phyloP scores from a whole-genome alignment of 1,284 basidiomycete genomes.

The Cryptococcus amylolentus region DNA sequence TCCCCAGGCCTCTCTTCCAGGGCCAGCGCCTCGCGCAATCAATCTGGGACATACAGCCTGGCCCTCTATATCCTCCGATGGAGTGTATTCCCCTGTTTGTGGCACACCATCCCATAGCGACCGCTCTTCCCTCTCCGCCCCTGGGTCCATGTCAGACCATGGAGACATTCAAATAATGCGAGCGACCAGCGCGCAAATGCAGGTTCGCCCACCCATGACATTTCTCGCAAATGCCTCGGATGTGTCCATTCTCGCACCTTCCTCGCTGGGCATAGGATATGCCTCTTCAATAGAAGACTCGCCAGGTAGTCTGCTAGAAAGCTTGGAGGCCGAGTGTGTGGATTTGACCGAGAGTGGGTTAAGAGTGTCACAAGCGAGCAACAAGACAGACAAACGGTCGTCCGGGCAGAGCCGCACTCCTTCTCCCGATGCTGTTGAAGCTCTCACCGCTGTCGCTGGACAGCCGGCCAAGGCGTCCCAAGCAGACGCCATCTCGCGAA shows the following conservation, averaged over 20 bases:
- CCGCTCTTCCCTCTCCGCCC: background rate
- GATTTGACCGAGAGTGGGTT: slow-evolving; percentile 20
- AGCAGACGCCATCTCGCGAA: slow-evolving; percentile 1
- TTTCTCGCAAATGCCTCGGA: slow-evolving; percentile 5
- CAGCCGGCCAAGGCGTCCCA: background rate
- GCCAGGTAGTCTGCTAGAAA: slow-evolving; percentile 20
- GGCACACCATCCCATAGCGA: background rate
- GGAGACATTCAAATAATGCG: slow-evolving; percentile 2
- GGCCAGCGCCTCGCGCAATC: slow-evolving; percentile 11
- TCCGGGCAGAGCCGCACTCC: background rate
- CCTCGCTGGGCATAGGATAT: slow-evolving; percentile 16
- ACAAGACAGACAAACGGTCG: background rate
- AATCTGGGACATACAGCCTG: slow-evolving; percentile 20
- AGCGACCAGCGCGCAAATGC: background rate
- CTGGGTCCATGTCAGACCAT: background rate
- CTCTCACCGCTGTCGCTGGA: background rate
- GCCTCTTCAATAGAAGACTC: slow-evolving; percentile 13
- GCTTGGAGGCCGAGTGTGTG: slow-evolving; percentile 20
- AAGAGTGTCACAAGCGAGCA: background rate
- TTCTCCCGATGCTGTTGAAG: background rate
- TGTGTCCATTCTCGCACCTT: slow-evolving; percentile 20
- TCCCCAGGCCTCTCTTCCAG: slow-evolving; percentile 7
- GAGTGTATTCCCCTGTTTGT: slow-evolving; percentile 9
- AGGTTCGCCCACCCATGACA: background rate
- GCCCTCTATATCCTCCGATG: background rate